Conservation (phyloP, 345 rosid genomes). For the Brassica rapa region DNA sequence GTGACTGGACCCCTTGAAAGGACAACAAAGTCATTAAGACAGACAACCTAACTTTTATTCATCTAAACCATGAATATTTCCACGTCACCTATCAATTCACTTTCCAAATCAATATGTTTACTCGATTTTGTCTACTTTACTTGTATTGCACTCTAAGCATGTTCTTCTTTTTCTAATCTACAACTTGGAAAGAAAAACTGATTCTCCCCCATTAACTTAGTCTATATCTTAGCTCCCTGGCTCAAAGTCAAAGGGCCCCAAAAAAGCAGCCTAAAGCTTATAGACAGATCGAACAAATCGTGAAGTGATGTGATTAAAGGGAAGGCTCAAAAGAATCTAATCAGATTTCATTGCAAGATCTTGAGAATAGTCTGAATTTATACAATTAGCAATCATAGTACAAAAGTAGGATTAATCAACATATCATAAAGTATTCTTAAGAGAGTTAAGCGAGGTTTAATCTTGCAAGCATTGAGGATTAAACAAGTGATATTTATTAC, state of each 20-base stretch:
- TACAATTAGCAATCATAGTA: neutral
- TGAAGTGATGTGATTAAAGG: conserved; percentile 1
- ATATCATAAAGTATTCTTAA: neutral
- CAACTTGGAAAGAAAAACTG: neutral
- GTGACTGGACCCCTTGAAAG: conserved; percentile 24
- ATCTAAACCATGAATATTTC: conserved; percentile 29
- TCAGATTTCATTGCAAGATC: conserved; percentile 4
- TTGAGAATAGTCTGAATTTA: neutral
- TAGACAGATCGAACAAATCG: conserved; percentile 26
- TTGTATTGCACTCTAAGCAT: conserved; percentile 63
- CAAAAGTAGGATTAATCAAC: neutral
- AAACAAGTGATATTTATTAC: neutral
- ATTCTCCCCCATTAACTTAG: neutral
- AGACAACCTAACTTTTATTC: conserved; percentile 39
- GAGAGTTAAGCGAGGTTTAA: neutral
- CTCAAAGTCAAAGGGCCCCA: conserved; percentile 37
- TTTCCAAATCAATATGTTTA: conserved; percentile 11
- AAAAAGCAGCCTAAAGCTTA: conserved; percentile 20
- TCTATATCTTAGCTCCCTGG: conserved; percentile 22
- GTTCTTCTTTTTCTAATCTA: conserved; percentile 38
- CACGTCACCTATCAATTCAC: neutral
- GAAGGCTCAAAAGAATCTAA: conserved; percentile 9
- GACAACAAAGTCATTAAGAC: conserved; percentile 37
- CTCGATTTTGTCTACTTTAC: conserved; percentile 50
- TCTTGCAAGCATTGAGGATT: neutral